These are phyloP conservation scores for Magnaporthales sp. DNA, from an alignment of 2,329 filamentous ascomycete species.

Conservation along the genomic window DNA sequence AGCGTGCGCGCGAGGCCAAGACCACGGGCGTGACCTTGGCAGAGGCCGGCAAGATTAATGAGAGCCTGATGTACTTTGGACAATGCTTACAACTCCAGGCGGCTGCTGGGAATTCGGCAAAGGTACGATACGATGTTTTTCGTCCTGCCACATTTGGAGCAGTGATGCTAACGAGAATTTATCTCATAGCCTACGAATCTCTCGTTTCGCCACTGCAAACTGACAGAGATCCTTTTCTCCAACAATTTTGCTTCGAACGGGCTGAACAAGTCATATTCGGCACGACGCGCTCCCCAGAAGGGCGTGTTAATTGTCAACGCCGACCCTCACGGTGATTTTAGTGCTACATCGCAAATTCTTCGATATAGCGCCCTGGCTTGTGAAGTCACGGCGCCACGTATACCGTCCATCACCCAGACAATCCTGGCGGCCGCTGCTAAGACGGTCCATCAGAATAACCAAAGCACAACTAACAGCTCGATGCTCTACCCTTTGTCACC, in stretches of 20 bases:
- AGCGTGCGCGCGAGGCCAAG: conserved; percentile 87
- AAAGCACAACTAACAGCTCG: background rate
- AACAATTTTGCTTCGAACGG: conserved; percentile 68
- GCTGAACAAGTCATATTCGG: conserved; percentile 30
- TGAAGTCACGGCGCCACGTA: conserved; percentile 83
- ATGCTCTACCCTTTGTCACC: conserved; percentile 4
- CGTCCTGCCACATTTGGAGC: background rate
- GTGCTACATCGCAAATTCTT: conserved; percentile 91
- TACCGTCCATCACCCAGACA: conserved; percentile 72
- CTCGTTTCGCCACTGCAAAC: conserved; percentile 75
- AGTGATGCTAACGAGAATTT: background rate
- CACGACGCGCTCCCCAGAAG: conserved; percentile 64
- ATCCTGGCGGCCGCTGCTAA: conserved; percentile 38
- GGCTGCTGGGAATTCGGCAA: conserved; percentile 63
- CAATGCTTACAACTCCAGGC: conserved; percentile 96
- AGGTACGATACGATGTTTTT: conserved; percentile 44
- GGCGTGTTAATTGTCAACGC: conserved; percentile 95
- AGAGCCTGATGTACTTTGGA: conserved; percentile 94
- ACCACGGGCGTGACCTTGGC: conserved; percentile 86
- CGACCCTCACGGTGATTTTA: conserved; percentile 88
- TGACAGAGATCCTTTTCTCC: conserved; percentile 79
- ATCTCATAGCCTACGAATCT: conserved; percentile 21
- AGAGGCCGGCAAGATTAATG: conserved; percentile 97
- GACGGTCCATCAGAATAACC: conserved; percentile 5
- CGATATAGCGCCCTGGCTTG: conserved; percentile 88